Conservation (phyloP, 2,329 filamentous ascomycete genomes). For the Talaromyces sp. region DNA sequence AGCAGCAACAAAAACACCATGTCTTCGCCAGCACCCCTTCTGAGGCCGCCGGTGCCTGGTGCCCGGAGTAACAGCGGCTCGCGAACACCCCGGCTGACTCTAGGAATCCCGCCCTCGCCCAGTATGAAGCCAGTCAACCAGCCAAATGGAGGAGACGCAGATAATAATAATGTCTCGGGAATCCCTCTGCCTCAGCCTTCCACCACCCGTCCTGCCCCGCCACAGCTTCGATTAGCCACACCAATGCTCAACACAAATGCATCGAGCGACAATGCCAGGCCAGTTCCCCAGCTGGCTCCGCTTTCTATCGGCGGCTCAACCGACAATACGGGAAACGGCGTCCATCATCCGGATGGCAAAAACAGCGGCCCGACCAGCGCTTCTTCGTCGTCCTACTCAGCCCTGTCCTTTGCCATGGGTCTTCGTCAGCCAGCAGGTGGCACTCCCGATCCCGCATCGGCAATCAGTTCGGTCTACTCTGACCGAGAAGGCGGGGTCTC, state of each 20-base stretch:
- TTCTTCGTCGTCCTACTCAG: slow-evolving; percentile 79
- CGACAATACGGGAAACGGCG: slow-evolving; percentile 66
- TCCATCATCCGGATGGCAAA: slow-evolving; percentile 63
- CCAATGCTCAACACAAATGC: slow-evolving; percentile 60
- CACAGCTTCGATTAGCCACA: slow-evolving; percentile 79
- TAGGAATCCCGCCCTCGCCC: slow-evolving; percentile 85
- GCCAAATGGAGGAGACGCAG: slow-evolving; percentile 37
- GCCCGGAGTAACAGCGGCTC: slow-evolving; percentile 56
- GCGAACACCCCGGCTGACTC: slow-evolving; percentile 71
- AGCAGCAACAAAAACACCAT: slow-evolving; percentile 44
- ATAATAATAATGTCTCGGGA: slow-evolving; percentile 29
- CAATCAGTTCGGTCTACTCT: slow-evolving; percentile 63
- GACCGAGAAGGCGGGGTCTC: slow-evolving; percentile 59
- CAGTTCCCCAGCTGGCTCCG: neutral
- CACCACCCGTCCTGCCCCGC: slow-evolving; percentile 57
- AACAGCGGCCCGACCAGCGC: slow-evolving; percentile 79
- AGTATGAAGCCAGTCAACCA: slow-evolving; percentile 68
- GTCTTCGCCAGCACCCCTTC: slow-evolving; percentile 72
- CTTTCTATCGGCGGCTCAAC: neutral
- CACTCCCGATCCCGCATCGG: slow-evolving; percentile 80
- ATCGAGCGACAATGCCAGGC: neutral
- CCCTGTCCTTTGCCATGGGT: slow-evolving; percentile 74
- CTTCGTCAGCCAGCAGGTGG: slow-evolving; percentile 56
- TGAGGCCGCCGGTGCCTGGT: slow-evolving; percentile 77
- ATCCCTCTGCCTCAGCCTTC: slow-evolving; percentile 31